Conservation (phyloP, 495 filamentous ascomycete species). For the Jackrogersella multiformis region DNA sequence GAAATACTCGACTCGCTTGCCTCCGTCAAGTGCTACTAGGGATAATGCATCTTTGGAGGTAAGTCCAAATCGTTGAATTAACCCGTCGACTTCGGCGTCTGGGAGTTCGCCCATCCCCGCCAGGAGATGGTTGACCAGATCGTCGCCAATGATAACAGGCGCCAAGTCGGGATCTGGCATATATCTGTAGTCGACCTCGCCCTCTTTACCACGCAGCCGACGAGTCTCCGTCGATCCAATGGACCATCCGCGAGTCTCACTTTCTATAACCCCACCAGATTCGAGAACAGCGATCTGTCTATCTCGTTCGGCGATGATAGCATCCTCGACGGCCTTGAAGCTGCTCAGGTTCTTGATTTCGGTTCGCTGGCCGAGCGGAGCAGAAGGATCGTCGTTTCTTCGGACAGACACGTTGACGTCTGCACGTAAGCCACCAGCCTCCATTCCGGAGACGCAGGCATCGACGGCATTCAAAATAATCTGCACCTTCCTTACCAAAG, state of each 20-base stretch:
- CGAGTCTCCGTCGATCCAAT: conserved; percentile 80
- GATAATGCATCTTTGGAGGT: conserved; percentile 88
- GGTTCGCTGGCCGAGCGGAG: conserved; percentile 80
- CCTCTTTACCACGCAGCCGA: conserved; percentile 88
- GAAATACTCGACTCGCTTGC: conserved; percentile 83
- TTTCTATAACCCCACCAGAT: conserved; percentile 76
- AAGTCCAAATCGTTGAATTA: conserved; percentile 69
- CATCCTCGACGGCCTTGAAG: conserved; percentile 93
- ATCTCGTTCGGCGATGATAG: conserved; percentile 88
- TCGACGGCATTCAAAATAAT: conserved; percentile 78
- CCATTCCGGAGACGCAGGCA: conserved; percentile 90
- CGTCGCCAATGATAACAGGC: conserved; percentile 76
- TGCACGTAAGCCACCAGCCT: conserved; percentile 86
- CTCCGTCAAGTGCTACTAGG: conserved; percentile 78
- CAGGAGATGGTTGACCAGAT: conserved; percentile 70
- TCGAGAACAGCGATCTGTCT: conserved; percentile 86
- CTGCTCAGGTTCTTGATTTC: conserved; percentile 98
- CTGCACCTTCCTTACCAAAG: conserved; percentile 89
- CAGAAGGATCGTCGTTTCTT: conserved; percentile 53
- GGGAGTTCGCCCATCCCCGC: conserved; percentile 71
- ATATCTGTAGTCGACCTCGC: conserved; percentile 96
- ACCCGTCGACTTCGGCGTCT: conserved; percentile 69
- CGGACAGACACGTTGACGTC: conserved; percentile 96
- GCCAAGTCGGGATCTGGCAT: conserved; percentile 96
- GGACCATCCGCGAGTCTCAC: conserved; percentile 95